Evolutionary conservation across 345 rosid species (phyloP).

Genomic region (Rubroshorea leprosula): DNA sequence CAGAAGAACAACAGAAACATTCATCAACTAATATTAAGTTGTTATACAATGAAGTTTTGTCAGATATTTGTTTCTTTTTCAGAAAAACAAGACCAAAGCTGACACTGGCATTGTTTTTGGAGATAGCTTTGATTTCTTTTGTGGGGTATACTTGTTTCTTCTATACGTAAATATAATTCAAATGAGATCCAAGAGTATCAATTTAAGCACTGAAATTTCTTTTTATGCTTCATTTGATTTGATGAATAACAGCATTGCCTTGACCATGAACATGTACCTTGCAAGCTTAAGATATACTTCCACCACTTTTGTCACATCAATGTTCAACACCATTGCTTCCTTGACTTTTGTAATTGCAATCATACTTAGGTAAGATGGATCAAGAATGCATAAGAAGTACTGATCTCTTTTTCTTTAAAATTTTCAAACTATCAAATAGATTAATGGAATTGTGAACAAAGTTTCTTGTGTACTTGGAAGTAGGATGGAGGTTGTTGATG

Average conservation of each 20-base stretch:
- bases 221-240: neutral
- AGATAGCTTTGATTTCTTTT: conserved; percentile 53
- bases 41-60: too few relatives aligned
- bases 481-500: conserved; percentile 52
- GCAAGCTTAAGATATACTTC: conserved; percentile 49
- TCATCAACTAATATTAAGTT: too few relatives aligned
- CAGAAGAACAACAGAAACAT: too few relatives aligned
- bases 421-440: too few relatives aligned
- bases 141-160: conserved; percentile 35
- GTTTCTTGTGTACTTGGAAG: neutral
- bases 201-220: too few relatives aligned
- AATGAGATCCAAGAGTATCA: too few relatives aligned
- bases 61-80: conserved; percentile 11
- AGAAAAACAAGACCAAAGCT: conserved; percentile 58
- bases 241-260: conserved; percentile 35
- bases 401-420: too few relatives aligned
- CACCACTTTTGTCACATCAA: conserved; percentile 38
- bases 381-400: neutral
- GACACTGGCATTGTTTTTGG: conserved; percentile 41
- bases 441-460: neutral
- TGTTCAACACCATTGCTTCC: conserved; percentile 40
- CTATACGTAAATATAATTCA: too few relatives aligned
- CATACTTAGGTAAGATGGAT: conserved; percentile 27
- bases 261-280: conserved; percentile 44
- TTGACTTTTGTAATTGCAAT: conserved; percentile 43